Evolutionary conservation across 2,329 filamentous ascomycete genomes (phyloP).

Genomic region (Penicillium sp.): DNA sequence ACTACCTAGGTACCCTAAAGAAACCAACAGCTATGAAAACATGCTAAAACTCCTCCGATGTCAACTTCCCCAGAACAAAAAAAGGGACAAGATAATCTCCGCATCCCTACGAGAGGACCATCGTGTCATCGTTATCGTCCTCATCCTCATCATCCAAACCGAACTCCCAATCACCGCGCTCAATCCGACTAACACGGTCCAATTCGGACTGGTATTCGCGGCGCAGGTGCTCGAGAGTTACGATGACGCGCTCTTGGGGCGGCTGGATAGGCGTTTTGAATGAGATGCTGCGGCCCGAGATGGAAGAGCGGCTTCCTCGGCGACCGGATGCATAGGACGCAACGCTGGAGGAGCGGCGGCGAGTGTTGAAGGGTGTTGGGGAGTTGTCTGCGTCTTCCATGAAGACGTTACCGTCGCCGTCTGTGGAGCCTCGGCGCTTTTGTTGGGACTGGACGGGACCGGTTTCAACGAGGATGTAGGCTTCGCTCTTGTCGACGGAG

Average conservation of each 20-base stretch:
- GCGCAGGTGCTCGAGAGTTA: conserved; percentile 79
- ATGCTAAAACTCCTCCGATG: background rate
- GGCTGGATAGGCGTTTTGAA: conserved; percentile 16
- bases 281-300: conserved; percentile 8
- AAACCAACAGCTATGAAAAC: conserved; percentile 7
- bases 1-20: conserved; percentile 16
- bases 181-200: conserved; percentile 79
- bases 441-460: conserved; percentile 33
- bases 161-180: conserved; percentile 85
- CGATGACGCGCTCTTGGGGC: conserved; percentile 62
- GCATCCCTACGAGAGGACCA: conserved; percentile 29
- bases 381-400: conserved; percentile 36
- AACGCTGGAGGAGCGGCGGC: conserved; percentile 21
- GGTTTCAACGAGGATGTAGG: conserved; percentile 61
- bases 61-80: background rate
- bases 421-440: conserved; percentile 43
- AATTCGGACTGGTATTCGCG: conserved; percentile 86
- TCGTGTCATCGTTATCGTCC: conserved; percentile 36
- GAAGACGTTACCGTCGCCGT: conserved; percentile 38
- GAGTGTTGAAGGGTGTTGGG: conserved; percentile 13
- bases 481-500: conserved; percentile 74
- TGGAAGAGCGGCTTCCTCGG: conserved; percentile 21
- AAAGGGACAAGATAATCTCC: background rate
- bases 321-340: conserved; percentile 20
- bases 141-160: conserved; percentile 31